Conservation (phyloP, 352 stramenopile species). For the Pythium biforme region DNA sequence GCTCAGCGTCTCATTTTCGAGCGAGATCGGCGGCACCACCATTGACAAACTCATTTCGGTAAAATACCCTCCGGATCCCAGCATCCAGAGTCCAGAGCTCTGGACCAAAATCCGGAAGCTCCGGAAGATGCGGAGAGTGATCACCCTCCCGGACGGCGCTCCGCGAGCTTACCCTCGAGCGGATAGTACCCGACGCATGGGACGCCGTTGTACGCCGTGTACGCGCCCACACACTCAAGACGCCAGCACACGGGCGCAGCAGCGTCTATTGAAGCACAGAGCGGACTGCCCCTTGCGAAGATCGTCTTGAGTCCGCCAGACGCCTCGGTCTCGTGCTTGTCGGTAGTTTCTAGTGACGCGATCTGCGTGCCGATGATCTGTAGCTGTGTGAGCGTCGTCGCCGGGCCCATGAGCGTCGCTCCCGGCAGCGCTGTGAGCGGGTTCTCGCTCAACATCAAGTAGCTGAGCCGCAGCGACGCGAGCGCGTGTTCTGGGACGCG, state of each 20-base stretch:
- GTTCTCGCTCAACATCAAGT: conserved; percentile 10
- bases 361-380: background rate
- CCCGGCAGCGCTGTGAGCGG: background rate
- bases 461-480: background rate
- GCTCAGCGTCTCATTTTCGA: background rate
- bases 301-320: background rate
- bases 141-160: background rate
- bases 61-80: too few relatives aligned
- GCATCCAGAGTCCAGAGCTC: too few relatives aligned
- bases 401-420: background rate
- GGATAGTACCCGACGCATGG: background rate
- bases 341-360: background rate
- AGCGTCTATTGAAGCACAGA: background rate
- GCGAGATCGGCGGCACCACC: too few relatives aligned
- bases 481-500: background rate
- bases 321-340: background rate
- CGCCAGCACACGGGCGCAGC: background rate
- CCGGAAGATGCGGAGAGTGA: too few relatives aligned
- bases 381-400: background rate
- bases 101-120: too few relatives aligned
- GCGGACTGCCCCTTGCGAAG: background rate
- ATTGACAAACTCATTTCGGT: too few relatives aligned
- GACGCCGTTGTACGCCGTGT: background rate
- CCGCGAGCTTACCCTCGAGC: background rate
- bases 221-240: background rate